These are phyloP conservation scores for Trichothecium sympodiale DNA, from an alignment of 2,329 filamentous ascomycete species.

Conservation along the genomic window DNA sequence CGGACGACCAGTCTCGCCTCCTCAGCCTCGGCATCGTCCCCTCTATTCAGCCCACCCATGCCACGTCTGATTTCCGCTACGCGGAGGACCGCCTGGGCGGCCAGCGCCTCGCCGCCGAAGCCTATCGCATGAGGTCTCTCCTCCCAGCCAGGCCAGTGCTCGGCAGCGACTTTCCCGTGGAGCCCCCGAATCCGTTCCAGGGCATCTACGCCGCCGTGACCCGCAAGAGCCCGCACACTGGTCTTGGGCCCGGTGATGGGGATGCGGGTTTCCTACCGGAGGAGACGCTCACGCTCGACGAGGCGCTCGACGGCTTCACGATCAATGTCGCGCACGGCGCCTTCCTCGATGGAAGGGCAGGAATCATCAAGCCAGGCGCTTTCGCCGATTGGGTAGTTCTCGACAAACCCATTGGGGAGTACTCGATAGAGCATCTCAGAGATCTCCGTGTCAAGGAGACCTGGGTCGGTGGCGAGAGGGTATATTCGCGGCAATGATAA, in stretches of 20 bases:
- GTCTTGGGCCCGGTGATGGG: slow-evolving; percentile 33
- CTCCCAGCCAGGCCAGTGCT: slow-evolving; percentile 43
- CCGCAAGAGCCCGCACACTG: slow-evolving; percentile 46
- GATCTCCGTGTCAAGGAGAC: slow-evolving; percentile 50
- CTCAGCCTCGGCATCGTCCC: slow-evolving; percentile 49
- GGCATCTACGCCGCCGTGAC: slow-evolving; percentile 60
- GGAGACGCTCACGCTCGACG: slow-evolving; percentile 45
- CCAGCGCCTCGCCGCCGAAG: slow-evolving; percentile 40
- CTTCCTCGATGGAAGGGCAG: slow-evolving; percentile 47
- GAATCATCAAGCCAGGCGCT: slow-evolving; percentile 46
- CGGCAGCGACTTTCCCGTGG: slow-evolving; percentile 62
- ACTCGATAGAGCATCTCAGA: slow-evolving; percentile 41
- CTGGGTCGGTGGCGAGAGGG: slow-evolving; percentile 50
- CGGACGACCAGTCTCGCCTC: slow-evolving; percentile 51
- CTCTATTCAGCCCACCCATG: slow-evolving; percentile 61
- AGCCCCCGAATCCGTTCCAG: slow-evolving; percentile 55
- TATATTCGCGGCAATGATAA: slow-evolving; percentile 21
- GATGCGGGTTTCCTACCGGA: slow-evolving; percentile 45
- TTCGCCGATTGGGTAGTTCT: slow-evolving; percentile 64
- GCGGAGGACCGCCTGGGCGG: slow-evolving; percentile 48
- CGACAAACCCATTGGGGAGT: slow-evolving; percentile 40
- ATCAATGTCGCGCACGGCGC: slow-evolving; percentile 45
- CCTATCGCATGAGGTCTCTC: slow-evolving; percentile 56
- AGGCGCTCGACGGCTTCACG: slow-evolving; percentile 54
- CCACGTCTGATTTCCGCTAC: slow-evolving; percentile 61